Conservation (phyloP, 805 yeast species). For the Metschnikowia amazonensis region DNA sequence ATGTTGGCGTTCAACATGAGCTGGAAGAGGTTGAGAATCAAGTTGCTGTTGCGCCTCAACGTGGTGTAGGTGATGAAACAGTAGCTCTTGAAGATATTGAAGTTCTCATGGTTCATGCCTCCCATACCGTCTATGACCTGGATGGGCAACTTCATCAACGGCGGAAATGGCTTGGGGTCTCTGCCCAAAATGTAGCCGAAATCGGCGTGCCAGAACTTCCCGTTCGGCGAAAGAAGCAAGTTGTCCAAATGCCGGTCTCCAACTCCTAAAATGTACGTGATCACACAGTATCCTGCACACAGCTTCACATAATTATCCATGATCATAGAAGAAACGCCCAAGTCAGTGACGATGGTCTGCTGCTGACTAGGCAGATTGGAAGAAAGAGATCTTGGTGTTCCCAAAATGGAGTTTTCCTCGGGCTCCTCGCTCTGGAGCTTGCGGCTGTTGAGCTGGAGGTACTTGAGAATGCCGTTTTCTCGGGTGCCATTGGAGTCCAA, state of each 20-base stretch:
- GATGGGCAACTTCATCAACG: slow-evolving; percentile 94
- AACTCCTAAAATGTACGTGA: slow-evolving; percentile 89
- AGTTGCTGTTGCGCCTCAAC: slow-evolving; percentile 80
- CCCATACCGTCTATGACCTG: slow-evolving; percentile 99
- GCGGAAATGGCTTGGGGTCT: slow-evolving; percentile 98
- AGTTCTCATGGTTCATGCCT: slow-evolving; percentile 81
- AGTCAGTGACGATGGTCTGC: slow-evolving; percentile 34
- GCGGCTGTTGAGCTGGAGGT: slow-evolving; percentile 54
- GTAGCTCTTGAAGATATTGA: slow-evolving; percentile 80
- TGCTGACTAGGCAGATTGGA: slow-evolving; percentile 24
- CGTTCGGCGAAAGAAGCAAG: slow-evolving; percentile 69
- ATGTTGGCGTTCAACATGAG: slow-evolving; percentile 91
- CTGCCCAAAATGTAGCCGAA: slow-evolving; percentile 95
- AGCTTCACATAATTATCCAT: slow-evolving; percentile 95
- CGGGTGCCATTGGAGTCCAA: slow-evolving; percentile 15
- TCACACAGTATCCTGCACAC: slow-evolving; percentile 97
- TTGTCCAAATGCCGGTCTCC: slow-evolving; percentile 97
- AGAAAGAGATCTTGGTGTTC: no score
- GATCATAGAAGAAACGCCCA: slow-evolving; percentile 55
- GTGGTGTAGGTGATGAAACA: slow-evolving; percentile 94
- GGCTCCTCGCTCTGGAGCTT: slow-evolving; percentile 28
- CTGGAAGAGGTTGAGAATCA: slow-evolving; percentile 86
- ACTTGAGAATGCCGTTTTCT: slow-evolving; percentile 73
- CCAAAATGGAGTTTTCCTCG: slow-evolving; percentile 18
- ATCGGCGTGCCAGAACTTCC: slow-evolving; percentile 95